These are phyloP conservation scores for Gynandropsis gynandra DNA, from an alignment of 345 rosid genomes.

Conservation along the genomic window DNA sequence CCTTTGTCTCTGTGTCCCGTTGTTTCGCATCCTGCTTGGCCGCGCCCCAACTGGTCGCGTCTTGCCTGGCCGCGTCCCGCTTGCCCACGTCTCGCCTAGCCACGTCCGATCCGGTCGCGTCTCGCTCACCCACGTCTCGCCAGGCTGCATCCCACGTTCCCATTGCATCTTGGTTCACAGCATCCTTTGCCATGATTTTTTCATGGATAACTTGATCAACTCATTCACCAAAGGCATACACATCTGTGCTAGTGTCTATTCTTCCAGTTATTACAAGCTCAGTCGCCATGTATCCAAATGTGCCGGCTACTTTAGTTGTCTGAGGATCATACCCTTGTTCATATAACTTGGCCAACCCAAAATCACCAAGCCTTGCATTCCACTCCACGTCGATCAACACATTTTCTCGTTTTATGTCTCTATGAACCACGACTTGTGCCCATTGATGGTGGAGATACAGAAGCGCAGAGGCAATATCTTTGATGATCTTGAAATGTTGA, in stretches of 20 bases:
- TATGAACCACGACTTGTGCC: conserved; percentile 42
- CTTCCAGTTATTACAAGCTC: conserved; percentile 46
- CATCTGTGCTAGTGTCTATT: conserved; percentile 42
- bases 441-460: conserved; percentile 48
- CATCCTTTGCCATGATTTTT: too few relatives aligned
- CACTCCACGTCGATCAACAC: conserved; percentile 34
- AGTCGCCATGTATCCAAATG: conserved; percentile 49
- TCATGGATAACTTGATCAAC: too few relatives aligned
- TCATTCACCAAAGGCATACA: conserved; percentile 44
- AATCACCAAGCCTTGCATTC: conserved; percentile 43
- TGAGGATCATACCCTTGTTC: conserved; percentile 37
- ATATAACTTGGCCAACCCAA: conserved; percentile 44
- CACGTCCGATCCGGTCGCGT: too few relatives aligned
- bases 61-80: too few relatives aligned
- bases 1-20: too few relatives aligned
- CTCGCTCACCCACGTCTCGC: too few relatives aligned
- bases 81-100: too few relatives aligned
- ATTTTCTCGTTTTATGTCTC: conserved; percentile 52
- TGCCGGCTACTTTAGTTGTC: conserved; percentile 39
- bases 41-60: too few relatives aligned
- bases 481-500: conserved; percentile 41
- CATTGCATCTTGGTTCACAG: too few relatives aligned
- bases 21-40: too few relatives aligned
- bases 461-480: conserved; percentile 38
- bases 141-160: too few relatives aligned